Conservation (phyloP, 805 yeast species). For the Teunomyces panamensis region DNA sequence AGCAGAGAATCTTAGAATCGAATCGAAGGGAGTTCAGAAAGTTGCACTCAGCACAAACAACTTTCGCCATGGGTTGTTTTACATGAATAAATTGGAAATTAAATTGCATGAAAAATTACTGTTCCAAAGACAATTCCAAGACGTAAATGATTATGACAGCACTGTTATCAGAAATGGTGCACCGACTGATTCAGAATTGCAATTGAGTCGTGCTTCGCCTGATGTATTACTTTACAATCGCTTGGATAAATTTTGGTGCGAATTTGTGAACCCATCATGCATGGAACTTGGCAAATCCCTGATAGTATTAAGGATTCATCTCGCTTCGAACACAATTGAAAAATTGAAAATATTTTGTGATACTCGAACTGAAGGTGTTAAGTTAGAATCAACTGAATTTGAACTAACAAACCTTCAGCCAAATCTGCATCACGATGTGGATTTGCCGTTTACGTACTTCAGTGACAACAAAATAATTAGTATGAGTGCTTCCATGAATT, state of each 20-base stretch:
- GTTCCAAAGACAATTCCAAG: slow-evolving; percentile 14
- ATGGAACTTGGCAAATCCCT: slow-evolving; percentile 28
- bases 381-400: slow-evolving; percentile 1
- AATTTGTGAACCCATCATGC: slow-evolving; percentile 20
- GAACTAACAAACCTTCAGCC: slow-evolving; percentile 3
- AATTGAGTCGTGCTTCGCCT: background rate
- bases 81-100: slow-evolving; percentile 15
- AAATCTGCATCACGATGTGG: slow-evolving; percentile 15
- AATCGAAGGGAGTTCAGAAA: slow-evolving; percentile 6
- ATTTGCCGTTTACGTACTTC: slow-evolving; percentile 30
- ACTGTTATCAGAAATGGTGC: slow-evolving; percentile 3
- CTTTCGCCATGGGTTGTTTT: slow-evolving; percentile 36
- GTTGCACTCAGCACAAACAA: slow-evolving; percentile 20
- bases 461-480: slow-evolving; percentile 26
- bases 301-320: slow-evolving; percentile 22
- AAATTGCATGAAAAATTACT: slow-evolving; percentile 16
- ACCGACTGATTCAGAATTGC: background rate
- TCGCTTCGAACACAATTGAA: slow-evolving; percentile 29
- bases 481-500: slow-evolving; percentile 19
- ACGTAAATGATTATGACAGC: slow-evolving; percentile 1
- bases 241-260: slow-evolving; percentile 23
- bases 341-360: slow-evolving; percentile 19
- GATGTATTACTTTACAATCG: slow-evolving; percentile 14
- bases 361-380: slow-evolving; percentile 18
- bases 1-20: slow-evolving; percentile 6